phyloP scores from a whole-genome alignment of 2,329 filamentous ascomycete species.

The Fusarium heterosporum region DNA sequence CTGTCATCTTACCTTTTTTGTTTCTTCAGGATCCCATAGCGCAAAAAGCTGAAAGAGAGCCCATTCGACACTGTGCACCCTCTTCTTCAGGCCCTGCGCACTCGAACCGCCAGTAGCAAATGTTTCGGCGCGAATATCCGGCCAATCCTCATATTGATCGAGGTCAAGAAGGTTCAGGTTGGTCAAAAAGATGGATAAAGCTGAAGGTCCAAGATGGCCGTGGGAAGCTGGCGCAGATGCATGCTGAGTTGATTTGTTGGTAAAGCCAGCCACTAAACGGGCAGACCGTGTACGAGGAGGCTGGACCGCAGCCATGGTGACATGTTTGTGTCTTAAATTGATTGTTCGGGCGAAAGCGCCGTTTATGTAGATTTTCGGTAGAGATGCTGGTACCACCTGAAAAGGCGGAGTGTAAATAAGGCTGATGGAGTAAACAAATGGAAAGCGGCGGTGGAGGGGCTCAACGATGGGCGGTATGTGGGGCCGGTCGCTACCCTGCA shows the following conservation, averaged over 20 bases:
- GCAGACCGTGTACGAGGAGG: conserved; percentile 45
- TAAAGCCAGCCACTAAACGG: conserved; percentile 45
- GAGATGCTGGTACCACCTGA: conserved; percentile 20
- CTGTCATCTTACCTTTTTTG: conserved; percentile 70
- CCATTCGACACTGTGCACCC: conserved; percentile 89
- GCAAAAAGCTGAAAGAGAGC: conserved; percentile 87
- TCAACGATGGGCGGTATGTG: conserved; percentile 24
- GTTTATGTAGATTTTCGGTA: conserved; percentile 30
- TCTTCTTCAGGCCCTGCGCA: conserved; percentile 80
- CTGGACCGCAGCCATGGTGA: conserved; percentile 44
- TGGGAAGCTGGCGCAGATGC: conserved; percentile 11
- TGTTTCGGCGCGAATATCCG: conserved; percentile 75
- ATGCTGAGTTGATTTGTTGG: conserved; percentile 36
- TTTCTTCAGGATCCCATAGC: conserved; percentile 82
- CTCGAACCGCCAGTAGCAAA: conserved; percentile 73
- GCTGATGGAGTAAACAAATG: conserved; percentile 42
- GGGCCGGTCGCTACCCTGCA: conserved; percentile 36
- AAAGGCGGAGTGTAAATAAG: conserved; percentile 42
- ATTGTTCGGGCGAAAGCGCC: background rate
- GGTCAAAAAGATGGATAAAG: conserved; percentile 71
- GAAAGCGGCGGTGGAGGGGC: conserved; percentile 22
- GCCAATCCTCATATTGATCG: conserved; percentile 82
- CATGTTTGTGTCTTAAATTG: conserved; percentile 30
- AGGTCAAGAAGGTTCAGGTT: conserved; percentile 87
- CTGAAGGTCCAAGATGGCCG: conserved; percentile 40